phyloP scores from a whole-genome alignment of 2,329 filamentous ascomycete species.

The Cladobotryum mycophilum region DNA sequence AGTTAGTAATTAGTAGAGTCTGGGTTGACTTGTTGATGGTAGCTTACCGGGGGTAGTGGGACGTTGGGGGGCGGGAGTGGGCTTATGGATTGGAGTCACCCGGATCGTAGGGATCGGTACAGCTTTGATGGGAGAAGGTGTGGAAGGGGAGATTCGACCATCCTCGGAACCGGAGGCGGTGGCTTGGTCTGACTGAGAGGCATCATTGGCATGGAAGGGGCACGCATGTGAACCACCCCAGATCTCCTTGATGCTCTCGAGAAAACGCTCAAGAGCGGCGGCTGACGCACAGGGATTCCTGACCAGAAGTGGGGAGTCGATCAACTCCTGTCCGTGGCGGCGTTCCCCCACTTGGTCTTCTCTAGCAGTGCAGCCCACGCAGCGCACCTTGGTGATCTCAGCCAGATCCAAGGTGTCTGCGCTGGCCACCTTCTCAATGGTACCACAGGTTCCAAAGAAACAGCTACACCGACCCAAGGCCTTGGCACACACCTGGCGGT shows the following conservation, averaged over 20 bases:
- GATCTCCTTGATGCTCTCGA: neutral
- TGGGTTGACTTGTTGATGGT: too few relatives aligned
- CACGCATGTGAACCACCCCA: neutral
- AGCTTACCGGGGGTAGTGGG: too few relatives aligned
- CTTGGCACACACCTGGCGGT: conserved; percentile 11
- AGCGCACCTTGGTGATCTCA: neutral
- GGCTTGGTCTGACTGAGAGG: too few relatives aligned
- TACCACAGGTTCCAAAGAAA: conserved; percentile 21
- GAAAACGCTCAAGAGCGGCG: neutral
- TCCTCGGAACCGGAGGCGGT: too few relatives aligned
- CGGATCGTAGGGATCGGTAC: too few relatives aligned
- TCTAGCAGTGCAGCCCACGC: too few relatives aligned
- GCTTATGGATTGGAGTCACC: too few relatives aligned
- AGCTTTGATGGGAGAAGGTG: too few relatives aligned
- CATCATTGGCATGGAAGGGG: neutral
- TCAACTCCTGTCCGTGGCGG: conserved; percentile 7
- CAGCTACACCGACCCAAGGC: conserved; percentile 16
- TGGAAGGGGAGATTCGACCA: too few relatives aligned
- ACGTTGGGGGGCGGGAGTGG: too few relatives aligned
- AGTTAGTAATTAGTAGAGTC: too few relatives aligned
- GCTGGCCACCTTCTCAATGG: neutral
- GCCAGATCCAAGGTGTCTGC: conserved; percentile 8
- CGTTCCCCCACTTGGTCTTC: conserved; percentile 7
- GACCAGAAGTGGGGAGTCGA: conserved; percentile 14
- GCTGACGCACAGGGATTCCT: neutral